Conservation (phyloP, 2,329 filamentous ascomycete genomes). For the Dothistroma septosporum region DNA sequence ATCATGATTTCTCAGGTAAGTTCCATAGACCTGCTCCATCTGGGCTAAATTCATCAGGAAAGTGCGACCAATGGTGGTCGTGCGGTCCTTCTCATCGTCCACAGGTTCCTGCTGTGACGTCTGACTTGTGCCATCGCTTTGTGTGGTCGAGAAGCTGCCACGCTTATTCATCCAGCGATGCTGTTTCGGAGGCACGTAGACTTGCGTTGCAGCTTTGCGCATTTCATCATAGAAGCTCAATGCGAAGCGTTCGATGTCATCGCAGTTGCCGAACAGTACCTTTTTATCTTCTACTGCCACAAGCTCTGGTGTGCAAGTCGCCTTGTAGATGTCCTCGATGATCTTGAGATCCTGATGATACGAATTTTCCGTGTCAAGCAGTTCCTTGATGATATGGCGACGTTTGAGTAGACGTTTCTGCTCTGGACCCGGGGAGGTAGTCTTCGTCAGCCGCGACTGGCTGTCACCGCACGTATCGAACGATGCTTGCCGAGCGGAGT, state of each 20-base stretch:
- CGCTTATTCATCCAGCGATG: conserved; percentile 53
- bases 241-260: conserved; percentile 85
- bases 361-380: conserved; percentile 86
- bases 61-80: conserved; percentile 56
- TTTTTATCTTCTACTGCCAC: conserved; percentile 81
- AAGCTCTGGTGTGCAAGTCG: conserved; percentile 66
- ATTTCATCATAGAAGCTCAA: conserved; percentile 72
- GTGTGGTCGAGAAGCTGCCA: conserved; percentile 44
- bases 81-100: conserved; percentile 55
- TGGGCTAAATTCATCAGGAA: conserved; percentile 54
- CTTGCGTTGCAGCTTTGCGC: conserved; percentile 71
- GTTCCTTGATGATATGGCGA: conserved; percentile 80
- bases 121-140: conserved; percentile 36
- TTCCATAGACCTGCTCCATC: conserved; percentile 63
- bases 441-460: conserved; percentile 21
- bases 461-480: conserved; percentile 25
- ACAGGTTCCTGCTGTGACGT: conserved; percentile 29
- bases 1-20: conserved; percentile 62
- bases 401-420: conserved; percentile 73
- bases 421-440: conserved; percentile 37
- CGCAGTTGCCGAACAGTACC: conserved; percentile 85
- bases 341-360: conserved; percentile 97
- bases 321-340: conserved; percentile 95
- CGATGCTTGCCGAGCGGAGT: conserved; percentile 28
- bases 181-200: conserved; percentile 66